A percentile compares a stretch with the other conserved stretches of the same genome.
Evolutionary conservation across 108 stramenopile genomes (phyloP).

Genomic region (Cyclostephanos invisitatus): DNA sequence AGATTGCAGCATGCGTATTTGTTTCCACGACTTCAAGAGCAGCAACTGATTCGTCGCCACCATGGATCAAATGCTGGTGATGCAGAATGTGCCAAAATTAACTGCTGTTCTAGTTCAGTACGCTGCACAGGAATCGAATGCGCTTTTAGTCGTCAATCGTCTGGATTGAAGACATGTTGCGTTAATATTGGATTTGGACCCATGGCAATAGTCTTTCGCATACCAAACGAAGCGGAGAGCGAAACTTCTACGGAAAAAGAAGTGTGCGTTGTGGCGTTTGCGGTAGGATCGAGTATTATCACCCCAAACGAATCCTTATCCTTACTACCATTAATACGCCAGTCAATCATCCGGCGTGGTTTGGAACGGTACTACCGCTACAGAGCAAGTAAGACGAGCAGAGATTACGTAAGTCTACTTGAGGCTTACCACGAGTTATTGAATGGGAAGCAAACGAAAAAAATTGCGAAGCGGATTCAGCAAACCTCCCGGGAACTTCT

Average conservation of each 20-base stretch:
- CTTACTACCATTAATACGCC: conserved; percentile 27
- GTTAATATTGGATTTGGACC: conserved; percentile 4
- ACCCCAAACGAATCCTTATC: conserved; percentile 21
- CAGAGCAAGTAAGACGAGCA: background rate
- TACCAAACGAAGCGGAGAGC: background rate
- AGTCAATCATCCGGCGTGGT: conserved; percentile 17
- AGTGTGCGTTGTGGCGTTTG: conserved; percentile 22
- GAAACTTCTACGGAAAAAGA: background rate
- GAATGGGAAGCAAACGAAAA: conserved; percentile 23
- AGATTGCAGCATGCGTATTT: background rate
- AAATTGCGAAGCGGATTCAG: conserved; percentile 22
- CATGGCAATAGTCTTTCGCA: conserved; percentile 3
- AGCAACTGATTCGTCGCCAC: conserved; percentile 15
- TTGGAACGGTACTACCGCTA: conserved; percentile 3
- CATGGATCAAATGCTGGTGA: background rate
- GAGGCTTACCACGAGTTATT: conserved; percentile 21
- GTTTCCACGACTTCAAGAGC: conserved; percentile 19
- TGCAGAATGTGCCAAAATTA: conserved; percentile 3
- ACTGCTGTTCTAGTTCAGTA: conserved; percentile 31
- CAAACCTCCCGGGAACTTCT: conserved; percentile 15
- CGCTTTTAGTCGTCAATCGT: background rate
- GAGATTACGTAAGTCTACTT: conserved; percentile 15
- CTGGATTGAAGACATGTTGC: conserved; percentile 2
- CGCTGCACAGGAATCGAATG: conserved; percentile 16
- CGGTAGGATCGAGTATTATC: conserved; percentile 17